These are phyloP conservation scores for Brassica incana DNA, from an alignment of 345 rosid species.

Conservation along the genomic window DNA sequence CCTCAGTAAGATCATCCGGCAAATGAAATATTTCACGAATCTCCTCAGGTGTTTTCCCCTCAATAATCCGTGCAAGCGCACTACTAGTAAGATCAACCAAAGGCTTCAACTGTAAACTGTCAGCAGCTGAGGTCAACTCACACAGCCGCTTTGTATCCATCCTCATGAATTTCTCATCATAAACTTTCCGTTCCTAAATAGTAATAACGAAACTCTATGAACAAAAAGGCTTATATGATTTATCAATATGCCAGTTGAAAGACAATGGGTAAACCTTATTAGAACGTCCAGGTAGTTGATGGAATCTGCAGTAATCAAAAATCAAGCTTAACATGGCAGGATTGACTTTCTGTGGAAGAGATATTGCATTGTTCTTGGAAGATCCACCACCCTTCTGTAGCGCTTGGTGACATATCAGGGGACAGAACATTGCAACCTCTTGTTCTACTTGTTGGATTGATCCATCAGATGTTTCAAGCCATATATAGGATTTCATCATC, in stretches of 20 bases:
- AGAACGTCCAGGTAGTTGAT: constrained; percentile 81
- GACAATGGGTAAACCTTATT: constrained; percentile 54
- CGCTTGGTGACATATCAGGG: constrained; percentile 87
- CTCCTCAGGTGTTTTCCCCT: constrained; percentile 84
- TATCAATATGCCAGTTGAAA: background rate
- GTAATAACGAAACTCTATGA: constrained; percentile 18
- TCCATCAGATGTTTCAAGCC: constrained; percentile 94
- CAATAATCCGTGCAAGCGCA: constrained; percentile 90
- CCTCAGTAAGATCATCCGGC: constrained; percentile 99
- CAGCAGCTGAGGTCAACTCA: constrained; percentile 96
- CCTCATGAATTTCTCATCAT: constrained; percentile 86
- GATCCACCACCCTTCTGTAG: constrained; percentile 77
- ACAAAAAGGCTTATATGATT: background rate
- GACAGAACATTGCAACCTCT: constrained; percentile 96
- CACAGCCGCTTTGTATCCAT: constrained; percentile 91
- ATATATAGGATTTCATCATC: constrained; percentile 88
- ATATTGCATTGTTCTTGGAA: constrained; percentile 74
- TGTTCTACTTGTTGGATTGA: constrained; percentile 92
- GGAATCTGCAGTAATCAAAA: constrained; percentile 92
- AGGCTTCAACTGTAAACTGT: constrained; percentile 88
- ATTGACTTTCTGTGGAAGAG: constrained; percentile 87
- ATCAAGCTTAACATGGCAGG: constrained; percentile 76
- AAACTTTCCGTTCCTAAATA: constrained; percentile 70
- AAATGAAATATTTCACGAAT: constrained; percentile 93
- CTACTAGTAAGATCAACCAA: constrained; percentile 95